These are phyloP conservation scores for Phytophthora citrophthora DNA, from an alignment of 352 stramenopile species.

Conservation along the genomic window DNA sequence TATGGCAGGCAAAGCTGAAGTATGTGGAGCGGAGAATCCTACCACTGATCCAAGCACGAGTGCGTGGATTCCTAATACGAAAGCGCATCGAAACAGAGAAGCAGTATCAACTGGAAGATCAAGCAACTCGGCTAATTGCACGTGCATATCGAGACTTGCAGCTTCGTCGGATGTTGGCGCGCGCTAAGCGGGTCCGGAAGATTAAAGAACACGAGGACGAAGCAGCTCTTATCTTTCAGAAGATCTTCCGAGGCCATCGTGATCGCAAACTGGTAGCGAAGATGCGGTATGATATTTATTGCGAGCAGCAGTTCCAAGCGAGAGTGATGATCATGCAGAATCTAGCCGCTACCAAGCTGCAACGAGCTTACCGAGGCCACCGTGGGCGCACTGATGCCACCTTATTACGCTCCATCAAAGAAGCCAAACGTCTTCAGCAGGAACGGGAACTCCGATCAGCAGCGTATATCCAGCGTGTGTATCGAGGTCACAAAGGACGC, in stretches of 20 bases:
- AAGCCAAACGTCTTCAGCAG: constrained; percentile 50
- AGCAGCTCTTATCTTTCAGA: constrained; percentile 76
- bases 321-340: constrained; percentile 64
- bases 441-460: constrained; percentile 52
- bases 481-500: constrained; percentile 69
- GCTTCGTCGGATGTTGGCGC: constrained; percentile 57
- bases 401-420: constrained; percentile 53
- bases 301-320: constrained; percentile 55
- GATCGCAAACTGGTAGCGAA: constrained; percentile 47
- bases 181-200: constrained; percentile 51
- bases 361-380: constrained; percentile 75
- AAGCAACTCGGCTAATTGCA: constrained; percentile 48
- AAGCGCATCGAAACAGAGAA: constrained; percentile 47
- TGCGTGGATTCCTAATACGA: constrained; percentile 78
- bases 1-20: constrained; percentile 72
- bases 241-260: constrained; percentile 73
- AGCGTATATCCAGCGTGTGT: constrained; percentile 78
- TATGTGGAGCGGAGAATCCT: constrained; percentile 71
- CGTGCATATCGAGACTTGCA: constrained; percentile 59
- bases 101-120: constrained; percentile 33
- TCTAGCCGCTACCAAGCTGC: constrained; percentile 70
- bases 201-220: constrained; percentile 67
- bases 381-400: constrained; percentile 54
- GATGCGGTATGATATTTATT: constrained; percentile 53
- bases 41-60: constrained; percentile 79